Evolutionary conservation across 2,329 filamentous ascomycete genomes (phyloP), one percentile per base, ranked within the genome.

Genomic region (Sporothrix mexicana): DNA sequence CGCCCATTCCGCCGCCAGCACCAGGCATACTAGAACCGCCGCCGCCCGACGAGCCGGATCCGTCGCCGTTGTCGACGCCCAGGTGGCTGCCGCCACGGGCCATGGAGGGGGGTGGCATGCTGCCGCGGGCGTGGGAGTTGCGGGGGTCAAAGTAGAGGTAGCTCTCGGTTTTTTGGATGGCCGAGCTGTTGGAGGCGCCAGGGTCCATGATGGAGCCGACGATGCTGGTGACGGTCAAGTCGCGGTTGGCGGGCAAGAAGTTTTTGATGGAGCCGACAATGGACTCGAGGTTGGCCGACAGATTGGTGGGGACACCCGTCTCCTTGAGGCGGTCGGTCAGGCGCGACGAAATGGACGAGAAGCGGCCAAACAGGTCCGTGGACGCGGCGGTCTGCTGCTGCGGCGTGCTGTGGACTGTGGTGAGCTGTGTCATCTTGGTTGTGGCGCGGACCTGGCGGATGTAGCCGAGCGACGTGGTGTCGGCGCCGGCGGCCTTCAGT

Each of bases 121-220:
- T 97, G 30, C 96, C 96, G 62, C 96, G 89, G 0, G 96, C 96
- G 79, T 97, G 97, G 43, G 95, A 93, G 75, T 93, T 97, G 70
- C 95, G 90, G 0, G 96, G 96, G 80, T 99, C 97, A 80, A 98
- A 99, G 85, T 98, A 99, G 43, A 98, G 89, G 79, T 98, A 99
- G 78, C 93, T 92, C 80, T 99, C 96, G 1, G 96, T 98, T 85
- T 97, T 98, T 74, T 94, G 92, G 76, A 99, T 96, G 36, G 96
- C 96, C 36, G 92, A 95, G 6, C 93, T 95, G 3, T 93, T 94
- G 2, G 96, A 95, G 12, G 94, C 90, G 62, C 93, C 88, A 0
- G 96, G 96, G 79, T 99, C 96, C 95, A 99, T 99, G 78, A 99
- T 91, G 1, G 94, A 97, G 81, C 99, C 96, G 55, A 96, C 95